Conservation (phyloP, 1,139 yeast species). For the Pichia sp. region DNA sequence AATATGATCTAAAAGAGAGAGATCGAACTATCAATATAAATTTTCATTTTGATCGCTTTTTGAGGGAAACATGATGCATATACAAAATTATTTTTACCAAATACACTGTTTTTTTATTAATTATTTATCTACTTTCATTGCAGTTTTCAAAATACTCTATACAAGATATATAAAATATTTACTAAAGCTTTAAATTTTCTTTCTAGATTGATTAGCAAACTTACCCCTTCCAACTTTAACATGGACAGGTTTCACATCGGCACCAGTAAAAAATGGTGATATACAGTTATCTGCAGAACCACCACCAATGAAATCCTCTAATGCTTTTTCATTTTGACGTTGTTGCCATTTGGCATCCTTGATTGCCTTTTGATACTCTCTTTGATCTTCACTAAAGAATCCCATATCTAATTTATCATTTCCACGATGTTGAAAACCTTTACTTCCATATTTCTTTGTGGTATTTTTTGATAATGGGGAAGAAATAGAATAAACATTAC, state of each 20-base stretch:
- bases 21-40: too few relatives aligned
- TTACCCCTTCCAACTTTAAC: constrained; percentile 82
- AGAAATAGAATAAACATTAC: constrained; percentile 71
- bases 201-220: constrained; percentile 60
- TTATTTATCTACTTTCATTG: too few relatives aligned
- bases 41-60: too few relatives aligned
- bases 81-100: too few relatives aligned
- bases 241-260: constrained; percentile 54
- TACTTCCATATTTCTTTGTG: constrained; percentile 57
- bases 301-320: constrained; percentile 88
- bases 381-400: constrained; percentile 84
- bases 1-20: too few relatives aligned
- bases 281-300: constrained; percentile 87
- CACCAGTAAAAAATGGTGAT: constrained; percentile 72
- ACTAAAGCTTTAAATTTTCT: constrained; percentile 11
- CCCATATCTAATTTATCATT: constrained; percentile 47
- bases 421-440: constrained; percentile 56
- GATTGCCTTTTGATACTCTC: constrained; percentile 81
- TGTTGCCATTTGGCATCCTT: constrained; percentile 86
- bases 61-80: too few relatives aligned
- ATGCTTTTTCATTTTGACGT: constrained; percentile 74
- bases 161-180: neutral
- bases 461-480: constrained; percentile 67
- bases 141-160: too few relatives aligned
- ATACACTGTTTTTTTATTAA: too few relatives aligned